Conservation (phyloP, 306 rosid species). For the Comarum palustre region DNA sequence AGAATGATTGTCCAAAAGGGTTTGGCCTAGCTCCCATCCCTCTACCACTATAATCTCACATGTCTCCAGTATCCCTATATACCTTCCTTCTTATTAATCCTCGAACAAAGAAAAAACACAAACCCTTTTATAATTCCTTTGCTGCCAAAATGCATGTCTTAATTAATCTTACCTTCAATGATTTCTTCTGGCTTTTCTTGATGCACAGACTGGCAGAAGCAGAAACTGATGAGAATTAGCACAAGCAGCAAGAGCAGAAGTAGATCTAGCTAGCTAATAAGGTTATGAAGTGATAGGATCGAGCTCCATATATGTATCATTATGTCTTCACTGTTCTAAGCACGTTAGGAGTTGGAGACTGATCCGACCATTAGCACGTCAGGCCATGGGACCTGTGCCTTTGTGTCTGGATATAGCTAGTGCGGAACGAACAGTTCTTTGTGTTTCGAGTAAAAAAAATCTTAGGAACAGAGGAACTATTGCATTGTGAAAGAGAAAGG, state of each 20-base stretch:
- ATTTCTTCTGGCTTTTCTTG: constrained; percentile 7
- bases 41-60: constrained; percentile 39
- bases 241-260: constrained; percentile 13
- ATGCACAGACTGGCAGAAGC: constrained; percentile 37
- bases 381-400: constrained; percentile 27
- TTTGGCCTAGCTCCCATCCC: constrained; percentile 45
- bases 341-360: constrained; percentile 30
- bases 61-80: constrained; percentile 35
- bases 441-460: constrained; percentile 15
- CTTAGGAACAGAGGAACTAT: neutral
- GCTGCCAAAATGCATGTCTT: constrained; percentile 2
- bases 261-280: neutral
- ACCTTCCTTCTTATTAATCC: neutral
- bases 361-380: constrained; percentile 27
- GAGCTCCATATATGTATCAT: neutral
- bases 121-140: neutral
- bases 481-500: neutral
- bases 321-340: neutral
- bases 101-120: neutral
- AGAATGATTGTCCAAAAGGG: constrained; percentile 42
- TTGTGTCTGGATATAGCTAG: constrained; percentile 28
- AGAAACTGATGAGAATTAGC: constrained; percentile 5
- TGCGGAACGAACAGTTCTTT: constrained; percentile 5
- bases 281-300: neutral
- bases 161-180: constrained; percentile 19